phyloP scores from a whole-genome alignment of 176 grass and related monocot species.

The Oryza glaberrima region DNA sequence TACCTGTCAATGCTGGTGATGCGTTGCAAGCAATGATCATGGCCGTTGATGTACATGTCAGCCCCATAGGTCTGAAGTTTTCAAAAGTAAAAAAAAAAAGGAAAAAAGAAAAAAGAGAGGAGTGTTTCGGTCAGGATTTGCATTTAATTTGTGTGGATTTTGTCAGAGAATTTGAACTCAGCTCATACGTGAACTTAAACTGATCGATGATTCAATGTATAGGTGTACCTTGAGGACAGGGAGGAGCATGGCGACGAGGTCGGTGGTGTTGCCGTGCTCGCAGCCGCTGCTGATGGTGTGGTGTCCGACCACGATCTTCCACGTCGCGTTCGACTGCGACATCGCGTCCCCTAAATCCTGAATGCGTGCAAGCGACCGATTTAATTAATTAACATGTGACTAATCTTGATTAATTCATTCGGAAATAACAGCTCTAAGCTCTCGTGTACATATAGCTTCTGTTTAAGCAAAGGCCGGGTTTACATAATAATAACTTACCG shows the following conservation, averaged over 20 bases:
- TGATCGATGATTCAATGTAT: background rate
- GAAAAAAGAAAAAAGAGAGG: no score
- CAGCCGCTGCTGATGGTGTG: slow-evolving; percentile 87
- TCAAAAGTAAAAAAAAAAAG: background rate
- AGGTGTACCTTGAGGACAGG: slow-evolving; percentile 68
- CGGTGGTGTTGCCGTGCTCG: slow-evolving; percentile 84
- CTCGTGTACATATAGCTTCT: no score
- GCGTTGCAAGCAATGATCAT: slow-evolving; percentile 85
- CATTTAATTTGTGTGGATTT: background rate
- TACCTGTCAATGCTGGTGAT: slow-evolving; percentile 85
- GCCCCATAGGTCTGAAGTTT: slow-evolving; percentile 46
- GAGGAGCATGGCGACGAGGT: slow-evolving; percentile 64
- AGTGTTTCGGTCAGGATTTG: background rate
- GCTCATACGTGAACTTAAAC: background rate
- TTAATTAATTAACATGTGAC: no score
- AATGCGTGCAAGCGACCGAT: no score
- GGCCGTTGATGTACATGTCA: slow-evolving; percentile 78
- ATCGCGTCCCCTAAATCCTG: slow-evolving; percentile 65
- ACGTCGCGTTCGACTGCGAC: slow-evolving; percentile 55
- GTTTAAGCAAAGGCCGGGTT: no score
- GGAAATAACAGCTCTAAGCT: no score
- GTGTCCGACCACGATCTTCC: slow-evolving; percentile 96
- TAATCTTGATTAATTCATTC: no score
- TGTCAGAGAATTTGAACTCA: background rate
- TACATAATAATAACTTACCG: slow-evolving; percentile 33